A percentile compares a stretch with the other conserved stretches of the same genome.
phyloP scores from a whole-genome alignment of 148 eudicot genomes.

The Camellia granthamiana region DNA sequence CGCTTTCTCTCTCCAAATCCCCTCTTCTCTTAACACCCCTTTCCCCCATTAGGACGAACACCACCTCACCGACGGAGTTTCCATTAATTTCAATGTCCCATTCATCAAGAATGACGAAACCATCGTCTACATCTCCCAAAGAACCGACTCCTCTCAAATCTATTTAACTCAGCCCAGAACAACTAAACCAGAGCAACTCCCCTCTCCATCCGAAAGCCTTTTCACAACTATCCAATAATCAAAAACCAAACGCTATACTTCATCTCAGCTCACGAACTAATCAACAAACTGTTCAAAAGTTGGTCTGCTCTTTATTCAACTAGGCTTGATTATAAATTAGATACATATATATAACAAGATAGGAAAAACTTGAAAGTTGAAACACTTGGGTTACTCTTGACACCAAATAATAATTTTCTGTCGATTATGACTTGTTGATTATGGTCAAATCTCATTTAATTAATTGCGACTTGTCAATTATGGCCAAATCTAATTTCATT shows the following conservation, averaged over 20 bases:
- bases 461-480: too few relatives aligned
- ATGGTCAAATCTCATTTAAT: too few relatives aligned
- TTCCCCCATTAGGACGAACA: conserved; percentile 18
- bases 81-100: conserved; percentile 64
- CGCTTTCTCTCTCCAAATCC: conserved; percentile 47
- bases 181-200: conserved; percentile 21
- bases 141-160: conserved; percentile 48
- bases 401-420: too few relatives aligned
- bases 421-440: too few relatives aligned
- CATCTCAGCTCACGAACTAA: conserved; percentile 53
- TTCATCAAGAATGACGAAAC: conserved; percentile 39
- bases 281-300: conserved; percentile 40
- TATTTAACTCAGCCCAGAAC: conserved; percentile 23
- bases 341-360: background rate
- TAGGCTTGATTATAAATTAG: background rate
- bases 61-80: conserved; percentile 65
- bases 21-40: conserved; percentile 7
- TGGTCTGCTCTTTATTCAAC: conserved; percentile 59
- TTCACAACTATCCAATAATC: conserved; percentile 67
- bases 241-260: conserved; percentile 34
- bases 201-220: conserved; percentile 38
- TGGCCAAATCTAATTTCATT: too few relatives aligned
- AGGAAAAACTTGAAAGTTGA: too few relatives aligned
- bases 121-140: conserved; percentile 56
- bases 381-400: too few relatives aligned